These are phyloP conservation scores for Aschersonia sp. DNA, from an alignment of 2,329 filamentous ascomycete species.

Conservation along the genomic window DNA sequence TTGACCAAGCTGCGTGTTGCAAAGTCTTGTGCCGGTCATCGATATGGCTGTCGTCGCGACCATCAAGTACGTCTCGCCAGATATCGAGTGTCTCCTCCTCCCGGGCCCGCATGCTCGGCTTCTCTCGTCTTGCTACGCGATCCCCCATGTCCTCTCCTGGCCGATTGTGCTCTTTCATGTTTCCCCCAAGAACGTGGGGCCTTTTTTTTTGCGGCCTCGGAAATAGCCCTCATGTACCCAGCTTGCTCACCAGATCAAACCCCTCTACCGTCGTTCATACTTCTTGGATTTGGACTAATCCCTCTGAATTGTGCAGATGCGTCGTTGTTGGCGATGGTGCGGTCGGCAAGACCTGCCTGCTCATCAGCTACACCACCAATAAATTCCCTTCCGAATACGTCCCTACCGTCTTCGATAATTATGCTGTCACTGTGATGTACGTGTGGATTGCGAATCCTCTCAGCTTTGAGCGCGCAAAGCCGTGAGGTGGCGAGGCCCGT, in stretches of 20 bases:
- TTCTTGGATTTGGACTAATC: not conserved
- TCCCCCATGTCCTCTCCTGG: no score
- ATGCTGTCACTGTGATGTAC: constrained; percentile 99
- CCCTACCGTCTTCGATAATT: constrained; percentile 98
- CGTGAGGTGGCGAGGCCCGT: not conserved
- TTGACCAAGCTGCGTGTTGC: not conserved
- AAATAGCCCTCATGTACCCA: no score
- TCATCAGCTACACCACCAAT: constrained; percentile 99
- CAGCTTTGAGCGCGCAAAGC: no score
- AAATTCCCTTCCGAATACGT: constrained; percentile 99
- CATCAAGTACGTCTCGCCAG: constrained; percentile 36
- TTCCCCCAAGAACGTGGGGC: no score
- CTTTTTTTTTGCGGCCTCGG: no score
- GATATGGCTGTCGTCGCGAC: constrained; percentile 47
- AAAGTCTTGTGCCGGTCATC: constrained; percentile 9
- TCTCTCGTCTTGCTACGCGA: no score
- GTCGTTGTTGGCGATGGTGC: constrained; percentile 99
- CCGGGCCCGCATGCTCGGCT: no score
- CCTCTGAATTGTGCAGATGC: constrained; percentile 45
- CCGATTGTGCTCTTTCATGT: no score
- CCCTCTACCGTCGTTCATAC: not conserved
- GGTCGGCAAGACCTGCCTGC: constrained; percentile 95
- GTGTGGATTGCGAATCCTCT: constrained; percentile 22
- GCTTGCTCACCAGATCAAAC: not conserved
- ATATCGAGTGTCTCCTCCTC: not conserved